Conservation (phyloP, 345 rosid genomes). For the Eucalyptus sideroxylon region DNA sequence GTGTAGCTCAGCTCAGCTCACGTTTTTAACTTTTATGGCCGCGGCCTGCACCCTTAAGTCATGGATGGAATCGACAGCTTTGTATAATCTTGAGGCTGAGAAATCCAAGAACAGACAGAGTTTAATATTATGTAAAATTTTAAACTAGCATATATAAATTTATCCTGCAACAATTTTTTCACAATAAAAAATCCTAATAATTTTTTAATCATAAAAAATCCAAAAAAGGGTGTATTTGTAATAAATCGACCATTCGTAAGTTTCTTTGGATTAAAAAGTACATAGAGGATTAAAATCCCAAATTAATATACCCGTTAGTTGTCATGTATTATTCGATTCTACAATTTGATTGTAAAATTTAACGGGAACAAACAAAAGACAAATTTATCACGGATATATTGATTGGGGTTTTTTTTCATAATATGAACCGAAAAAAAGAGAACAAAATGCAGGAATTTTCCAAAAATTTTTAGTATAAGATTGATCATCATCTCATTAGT, state of each 20-base stretch:
- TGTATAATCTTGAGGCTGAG: not conserved
- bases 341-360: no score
- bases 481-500: not conserved
- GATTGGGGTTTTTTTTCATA: not conserved
- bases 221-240: fast-evolving
- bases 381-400: fast-evolving
- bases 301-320: no score
- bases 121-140: no score
- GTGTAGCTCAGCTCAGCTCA: not conserved
- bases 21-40: not conserved
- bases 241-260: no score
- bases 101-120: not conserved
- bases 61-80: not conserved
- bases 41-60: not conserved
- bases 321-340: fast-evolving
- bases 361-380: fast-evolving
- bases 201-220: fast-evolving
- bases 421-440: not conserved
- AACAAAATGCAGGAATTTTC: not conserved
- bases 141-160: no score
- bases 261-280: fast-evolving
- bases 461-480: not conserved
- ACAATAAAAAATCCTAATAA: no score
- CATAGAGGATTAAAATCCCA: fast-evolving
- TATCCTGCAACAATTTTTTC: no score